Percentiles rank a stretch among this genome's conserved stretches.
Evolutionary conservation across 1,139 yeast species (phyloP).

Genomic region (Diutina pseudorugosa): DNA sequence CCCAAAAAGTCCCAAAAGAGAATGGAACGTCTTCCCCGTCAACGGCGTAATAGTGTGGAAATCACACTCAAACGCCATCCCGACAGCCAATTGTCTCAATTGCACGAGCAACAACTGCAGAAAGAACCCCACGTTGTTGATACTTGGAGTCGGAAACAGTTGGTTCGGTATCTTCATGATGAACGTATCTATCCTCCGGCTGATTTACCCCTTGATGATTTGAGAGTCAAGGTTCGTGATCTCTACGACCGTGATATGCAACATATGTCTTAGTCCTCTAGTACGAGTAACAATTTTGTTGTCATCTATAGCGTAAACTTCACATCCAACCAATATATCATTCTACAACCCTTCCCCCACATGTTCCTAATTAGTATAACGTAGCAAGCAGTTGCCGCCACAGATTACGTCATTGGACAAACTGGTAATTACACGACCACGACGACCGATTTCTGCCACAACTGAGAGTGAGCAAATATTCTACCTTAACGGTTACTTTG

Average conservation of each 20-base stretch:
- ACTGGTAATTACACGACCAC: not conserved
- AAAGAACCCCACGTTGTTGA: conserved; percentile 1
- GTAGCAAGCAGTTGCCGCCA: not conserved
- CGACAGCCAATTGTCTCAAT: not conserved
- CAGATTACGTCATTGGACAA: not conserved
- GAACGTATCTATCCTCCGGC: not conserved
- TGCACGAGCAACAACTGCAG: not conserved
- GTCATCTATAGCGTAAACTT: not conserved
- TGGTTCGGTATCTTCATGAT: not conserved
- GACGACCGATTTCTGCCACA: not conserved
- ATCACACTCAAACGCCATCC: not conserved
- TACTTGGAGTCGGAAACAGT: not conserved
- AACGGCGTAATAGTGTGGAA: conserved; percentile 1
- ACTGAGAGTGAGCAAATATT: not conserved
- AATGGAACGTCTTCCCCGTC: not conserved
- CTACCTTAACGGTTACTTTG: not conserved
- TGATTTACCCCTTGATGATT: not conserved
- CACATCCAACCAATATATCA: too few species aligned
- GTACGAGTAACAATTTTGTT: not conserved
- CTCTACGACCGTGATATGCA: not conserved
- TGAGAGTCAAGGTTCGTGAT: not conserved
- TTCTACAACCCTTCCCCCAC: too few species aligned
- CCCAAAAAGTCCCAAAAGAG: not conserved
- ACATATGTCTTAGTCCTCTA: not conserved
- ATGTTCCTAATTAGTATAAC: not conserved